Evolutionary conservation across 2,329 filamentous ascomycete species (phyloP), one percentile per base, ranked within the genome.

Genomic region (Ascochyta clinopodiicola): DNA sequence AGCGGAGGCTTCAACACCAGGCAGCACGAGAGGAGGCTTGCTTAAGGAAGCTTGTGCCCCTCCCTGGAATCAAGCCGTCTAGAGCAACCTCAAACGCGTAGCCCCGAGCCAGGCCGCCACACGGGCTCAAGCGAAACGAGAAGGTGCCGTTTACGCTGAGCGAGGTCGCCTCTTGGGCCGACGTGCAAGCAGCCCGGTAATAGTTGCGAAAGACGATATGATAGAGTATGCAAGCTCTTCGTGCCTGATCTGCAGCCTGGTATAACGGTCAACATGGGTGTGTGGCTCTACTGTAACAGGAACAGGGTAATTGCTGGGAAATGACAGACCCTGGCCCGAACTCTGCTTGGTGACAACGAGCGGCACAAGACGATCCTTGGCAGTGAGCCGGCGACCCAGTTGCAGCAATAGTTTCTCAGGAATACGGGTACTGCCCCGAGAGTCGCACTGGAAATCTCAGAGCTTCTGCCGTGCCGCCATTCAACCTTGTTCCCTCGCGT

Each of bases 181-280:
- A 22, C 21, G 3, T 25, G 35, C 36, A 22, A 21, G 32, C 29
- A 42, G 29, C n/a, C 27, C 42, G 25, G 36, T 31, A 12, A 37
- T 39, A 31, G 25, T 47, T 40, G 36, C 46, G 29, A 44, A 34
- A 56, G 27, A 43, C 37, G 32, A 51, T 32, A 31, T 47, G 9
- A 51, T 34, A 47, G 24, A 56, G 42, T 21, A 32, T 22, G 31
- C 17, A 34, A n/a, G 12, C 22, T 22, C 31, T 49, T 35, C 44
- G 27, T 46, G n/a, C 46, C 42, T 50, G 46, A 56, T 51, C 52
- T 43, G 38, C 52, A 47, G 19, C 42, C 43, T 51, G 47, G 39
- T 22, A 36, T 27, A 45, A 50, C 45, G 31, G 31, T 43, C 25
- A 29, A 39, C 39, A 54, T 42, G 45, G 35, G 22, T 54, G 27